Evolutionary conservation across 2,329 filamentous ascomycete species (phyloP).

Genomic region (Ascosphaera apis): DNA sequence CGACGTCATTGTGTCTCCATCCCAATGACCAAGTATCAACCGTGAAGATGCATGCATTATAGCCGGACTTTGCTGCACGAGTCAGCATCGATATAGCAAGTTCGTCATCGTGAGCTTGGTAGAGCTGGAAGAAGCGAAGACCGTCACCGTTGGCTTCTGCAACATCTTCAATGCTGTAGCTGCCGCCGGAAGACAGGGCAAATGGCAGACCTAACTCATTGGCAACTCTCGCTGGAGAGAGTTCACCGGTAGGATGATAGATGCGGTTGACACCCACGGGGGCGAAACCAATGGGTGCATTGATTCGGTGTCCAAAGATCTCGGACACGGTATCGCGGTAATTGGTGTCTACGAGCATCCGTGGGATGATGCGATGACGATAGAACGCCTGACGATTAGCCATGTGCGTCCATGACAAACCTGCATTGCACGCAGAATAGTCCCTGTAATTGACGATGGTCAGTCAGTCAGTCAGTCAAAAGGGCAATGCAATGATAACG

Average conservation of each 20-base stretch:
- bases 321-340: conserved; percentile 21
- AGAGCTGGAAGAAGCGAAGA: conserved; percentile 48
- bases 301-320: conserved; percentile 26
- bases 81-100: conserved; percentile 15
- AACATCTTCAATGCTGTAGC: conserved; percentile 40
- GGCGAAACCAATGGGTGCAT: conserved; percentile 35
- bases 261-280: conserved; percentile 47
- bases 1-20: conserved; percentile 39
- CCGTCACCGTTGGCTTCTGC: conserved; percentile 32
- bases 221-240: conserved; percentile 37
- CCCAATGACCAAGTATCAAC: conserved; percentile 45
- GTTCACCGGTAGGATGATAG: conserved; percentile 40
- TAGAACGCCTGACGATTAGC: conserved; percentile 42
- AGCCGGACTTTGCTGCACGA: conserved; percentile 37
- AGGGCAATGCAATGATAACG: too few species aligned
- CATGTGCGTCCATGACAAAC: conserved; percentile 21
- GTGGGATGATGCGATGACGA: conserved; percentile 37
- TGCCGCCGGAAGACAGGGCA: conserved; percentile 40
- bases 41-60: conserved; percentile 43
- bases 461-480: not conserved
- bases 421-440: conserved; percentile 18
- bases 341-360: conserved; percentile 30
- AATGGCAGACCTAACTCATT: conserved; percentile 37
- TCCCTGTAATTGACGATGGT: conserved; percentile 6
- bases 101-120: conserved; percentile 11